Percentiles rank a stretch among this genome's conserved stretches.
These are phyloP conservation scores for Termitomyces sp. DNA, from an alignment of 768 basidiomycete genomes.

Conservation along the genomic window DNA sequence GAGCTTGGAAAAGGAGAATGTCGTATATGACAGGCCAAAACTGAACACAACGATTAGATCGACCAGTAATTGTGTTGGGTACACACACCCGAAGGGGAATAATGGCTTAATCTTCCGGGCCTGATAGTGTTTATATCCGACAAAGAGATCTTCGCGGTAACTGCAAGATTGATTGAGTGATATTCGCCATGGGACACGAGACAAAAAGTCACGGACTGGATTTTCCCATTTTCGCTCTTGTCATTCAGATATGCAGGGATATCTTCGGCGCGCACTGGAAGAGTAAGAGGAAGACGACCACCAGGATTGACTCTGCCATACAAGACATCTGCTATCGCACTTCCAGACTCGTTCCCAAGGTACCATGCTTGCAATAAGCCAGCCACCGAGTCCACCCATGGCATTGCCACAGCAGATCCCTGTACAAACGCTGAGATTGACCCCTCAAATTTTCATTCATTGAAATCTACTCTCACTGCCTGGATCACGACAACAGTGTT, in stretches of 20 bases:
- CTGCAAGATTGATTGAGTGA: constrained; percentile 15
- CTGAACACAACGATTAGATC: constrained; percentile 28
- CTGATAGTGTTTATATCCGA: constrained; percentile 70
- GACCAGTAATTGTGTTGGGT: neutral
- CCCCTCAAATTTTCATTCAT: neutral
- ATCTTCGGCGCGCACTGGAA: constrained; percentile 59
- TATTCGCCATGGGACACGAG: neutral
- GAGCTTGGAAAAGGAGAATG: constrained; percentile 53
- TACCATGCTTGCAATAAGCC: constrained; percentile 65
- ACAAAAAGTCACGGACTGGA: constrained; percentile 36
- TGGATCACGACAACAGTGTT: constrained; percentile 61
- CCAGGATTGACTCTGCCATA: constrained; percentile 60
- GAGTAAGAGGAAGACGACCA: constrained; percentile 56
- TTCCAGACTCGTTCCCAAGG: constrained; percentile 62
- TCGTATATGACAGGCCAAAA: constrained; percentile 74
- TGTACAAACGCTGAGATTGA: constrained; percentile 18
- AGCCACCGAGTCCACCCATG: constrained; percentile 57
- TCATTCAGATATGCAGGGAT: constrained; percentile 59
- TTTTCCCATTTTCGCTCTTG: constrained; percentile 54
- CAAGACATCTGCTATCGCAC: constrained; percentile 63
- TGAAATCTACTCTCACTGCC: constrained; percentile 37
- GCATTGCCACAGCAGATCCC: constrained; percentile 74
- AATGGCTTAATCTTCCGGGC: constrained; percentile 49
- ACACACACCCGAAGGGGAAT: constrained; percentile 60
- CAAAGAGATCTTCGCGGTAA: constrained; percentile 61